Evolutionary conservation across 2,329 filamentous ascomycete genomes (phyloP).

Genomic region (Paecilomyces fulvus): DNA sequence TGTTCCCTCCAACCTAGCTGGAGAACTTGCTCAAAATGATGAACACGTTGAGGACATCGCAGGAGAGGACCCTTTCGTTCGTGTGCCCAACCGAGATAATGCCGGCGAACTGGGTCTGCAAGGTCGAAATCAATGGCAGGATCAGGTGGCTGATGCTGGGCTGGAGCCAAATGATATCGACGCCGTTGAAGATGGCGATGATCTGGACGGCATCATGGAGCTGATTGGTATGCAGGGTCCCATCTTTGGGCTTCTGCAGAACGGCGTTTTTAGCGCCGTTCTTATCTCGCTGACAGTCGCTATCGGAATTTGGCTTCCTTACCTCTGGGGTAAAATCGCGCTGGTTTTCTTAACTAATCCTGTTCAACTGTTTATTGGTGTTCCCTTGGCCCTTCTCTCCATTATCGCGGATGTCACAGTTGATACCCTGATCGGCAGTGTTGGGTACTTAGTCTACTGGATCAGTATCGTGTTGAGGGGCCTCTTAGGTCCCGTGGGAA

Average conservation of each 20-base stretch:
- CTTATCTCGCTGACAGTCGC: slow-evolving; percentile 82
- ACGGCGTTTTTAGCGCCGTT: slow-evolving; percentile 87
- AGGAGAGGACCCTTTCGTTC: slow-evolving; percentile 54
- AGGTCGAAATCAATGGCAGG: slow-evolving; percentile 25
- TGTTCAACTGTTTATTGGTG: slow-evolving; percentile 53
- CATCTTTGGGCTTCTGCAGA: slow-evolving; percentile 81
- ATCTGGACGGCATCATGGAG: slow-evolving; percentile 92
- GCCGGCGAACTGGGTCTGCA: slow-evolving; percentile 27
- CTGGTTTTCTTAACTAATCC: slow-evolving; percentile 75
- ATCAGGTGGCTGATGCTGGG: slow-evolving; percentile 53
- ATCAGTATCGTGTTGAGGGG: slow-evolving; percentile 25
- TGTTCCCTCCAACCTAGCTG: slow-evolving; percentile 14
- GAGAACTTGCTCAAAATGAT: slow-evolving; percentile 44
- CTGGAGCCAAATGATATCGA: slow-evolving; percentile 56
- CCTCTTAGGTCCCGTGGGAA: slow-evolving; percentile 24
- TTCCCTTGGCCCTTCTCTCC: slow-evolving; percentile 65
- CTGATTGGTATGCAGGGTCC: slow-evolving; percentile 94
- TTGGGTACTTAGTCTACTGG: slow-evolving; percentile 45
- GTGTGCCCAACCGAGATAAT: slow-evolving; percentile 39
- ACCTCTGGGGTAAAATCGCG: slow-evolving; percentile 79
- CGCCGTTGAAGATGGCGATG: slow-evolving; percentile 66
- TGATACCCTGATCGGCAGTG: slow-evolving; percentile 60
- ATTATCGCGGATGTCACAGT: slow-evolving; percentile 69
- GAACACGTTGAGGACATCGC: slow-evolving; percentile 53
- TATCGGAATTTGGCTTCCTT: slow-evolving; percentile 79